Evolutionary conservation across 768 basidiomycete species (phyloP), one percentile per base, ranked within the genome.

Genomic region (Leccinellum luteum): DNA sequence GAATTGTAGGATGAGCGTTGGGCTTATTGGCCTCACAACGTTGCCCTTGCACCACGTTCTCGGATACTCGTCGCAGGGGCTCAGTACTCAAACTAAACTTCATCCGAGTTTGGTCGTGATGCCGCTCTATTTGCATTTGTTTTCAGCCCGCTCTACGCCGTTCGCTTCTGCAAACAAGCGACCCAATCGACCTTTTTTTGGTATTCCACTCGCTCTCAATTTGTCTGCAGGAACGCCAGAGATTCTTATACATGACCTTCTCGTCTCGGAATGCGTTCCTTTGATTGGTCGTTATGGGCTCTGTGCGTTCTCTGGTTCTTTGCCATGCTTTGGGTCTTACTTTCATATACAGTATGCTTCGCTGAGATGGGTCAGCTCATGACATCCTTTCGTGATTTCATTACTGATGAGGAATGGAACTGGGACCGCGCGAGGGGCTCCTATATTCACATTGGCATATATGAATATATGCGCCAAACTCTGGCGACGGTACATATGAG

Each of bases 361-460:
- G 66, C 55, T 4, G 58, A 78, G 64, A 75, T 74, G 48, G 78
- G 73, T 38, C 67, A 68, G 9, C 66, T 82, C 17, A 73, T 81
- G 67, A 80, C 76, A 51, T 82, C 81, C 10, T 72, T 75, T 49
- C 77, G 81, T 25, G 74, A 81, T 56, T 81, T 78, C 54, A 66
- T 66, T 4, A 71, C 61, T 4, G 83, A 85, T 71, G 83, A 83
- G 64, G 77, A 59, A 13, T 85, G 84, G 83, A 81, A 80, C 62
- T 85, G 79, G 78, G 64, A 79, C 47, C 76, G 79, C 30, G 59
- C 69, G 15, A 70, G 68, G 25, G 65, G 67, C 2, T 61, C 65
- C 0, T n/a, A 65, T 47, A 19, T 63, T 7, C 55, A 56, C 13
- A 58, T 61, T 1, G 55, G 58, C 1, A 52, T 71, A 45, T 51